Conservation (phyloP, 2,329 filamentous ascomycete species). For the Lasiodiplodia sp. region DNA sequence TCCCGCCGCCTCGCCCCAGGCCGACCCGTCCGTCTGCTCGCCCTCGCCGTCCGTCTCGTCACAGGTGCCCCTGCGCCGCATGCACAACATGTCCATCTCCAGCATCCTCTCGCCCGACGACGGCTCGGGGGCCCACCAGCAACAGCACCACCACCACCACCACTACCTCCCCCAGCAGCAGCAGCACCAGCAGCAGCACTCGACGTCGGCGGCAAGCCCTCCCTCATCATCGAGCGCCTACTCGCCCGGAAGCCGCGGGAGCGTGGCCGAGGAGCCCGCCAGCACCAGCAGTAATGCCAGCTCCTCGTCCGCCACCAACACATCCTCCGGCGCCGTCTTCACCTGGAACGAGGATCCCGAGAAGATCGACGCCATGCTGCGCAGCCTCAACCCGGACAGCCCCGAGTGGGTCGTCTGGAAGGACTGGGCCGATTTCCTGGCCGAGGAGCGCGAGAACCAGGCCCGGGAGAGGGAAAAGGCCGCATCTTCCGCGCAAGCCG, state of each 20-base stretch:
- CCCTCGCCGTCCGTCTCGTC: slow-evolving; percentile 15
- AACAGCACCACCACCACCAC: no score
- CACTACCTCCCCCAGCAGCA: not conserved
- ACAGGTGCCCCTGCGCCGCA: slow-evolving; percentile 8
- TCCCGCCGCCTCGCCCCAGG: slow-evolving; percentile 26
- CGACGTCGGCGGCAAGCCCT: not conserved
- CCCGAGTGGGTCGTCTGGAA: slow-evolving; percentile 29
- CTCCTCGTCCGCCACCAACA: not conserved
- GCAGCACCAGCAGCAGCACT: not conserved
- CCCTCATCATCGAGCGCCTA: slow-evolving; percentile 4
- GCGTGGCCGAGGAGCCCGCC: slow-evolving; percentile 5
- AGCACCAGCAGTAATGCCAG: not conserved
- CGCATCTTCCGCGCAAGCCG: not conserved
- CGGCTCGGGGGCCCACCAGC: not conserved
- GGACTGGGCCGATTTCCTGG: slow-evolving; percentile 27
- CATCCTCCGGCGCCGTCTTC: slow-evolving; percentile 5
- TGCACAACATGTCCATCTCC: slow-evolving; percentile 30
- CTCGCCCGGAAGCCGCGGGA: not conserved
- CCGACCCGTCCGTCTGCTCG: slow-evolving; percentile 5
- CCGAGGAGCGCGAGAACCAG: slow-evolving; percentile 18
- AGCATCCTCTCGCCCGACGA: slow-evolving; percentile 27
- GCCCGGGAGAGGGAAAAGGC: slow-evolving; percentile 6
- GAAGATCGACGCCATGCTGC: slow-evolving; percentile 27
- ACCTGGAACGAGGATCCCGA: slow-evolving; percentile 25
- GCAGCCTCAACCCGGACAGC: slow-evolving; percentile 23